Conservation (phyloP, 352 stramenopile genomes). For the Pythium biforme region DNA sequence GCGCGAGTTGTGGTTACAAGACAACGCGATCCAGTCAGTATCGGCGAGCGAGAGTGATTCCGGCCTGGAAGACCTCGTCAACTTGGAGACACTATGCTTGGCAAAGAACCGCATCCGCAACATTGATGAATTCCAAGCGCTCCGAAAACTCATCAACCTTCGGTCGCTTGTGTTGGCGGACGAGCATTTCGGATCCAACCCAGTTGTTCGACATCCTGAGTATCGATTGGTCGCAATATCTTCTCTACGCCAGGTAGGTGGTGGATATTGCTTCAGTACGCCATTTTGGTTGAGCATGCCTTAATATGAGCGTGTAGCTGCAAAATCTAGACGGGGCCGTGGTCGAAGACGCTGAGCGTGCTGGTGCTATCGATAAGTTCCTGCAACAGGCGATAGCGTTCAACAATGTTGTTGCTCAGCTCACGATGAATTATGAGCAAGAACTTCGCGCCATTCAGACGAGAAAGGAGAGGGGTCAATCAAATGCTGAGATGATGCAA, state of each 20-base stretch:
- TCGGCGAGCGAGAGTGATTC: constrained; percentile 30
- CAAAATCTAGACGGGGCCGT: constrained; percentile 44
- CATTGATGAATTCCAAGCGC: constrained; percentile 64
- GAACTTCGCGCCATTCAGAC: constrained; percentile 50
- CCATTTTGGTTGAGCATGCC: background rate
- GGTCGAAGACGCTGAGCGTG: constrained; percentile 41
- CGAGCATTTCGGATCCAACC: constrained; percentile 83
- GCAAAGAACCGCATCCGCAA: constrained; percentile 74
- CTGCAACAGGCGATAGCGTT: constrained; percentile 60
- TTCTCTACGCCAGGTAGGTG: constrained; percentile 55
- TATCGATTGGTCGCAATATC: constrained; percentile 76
- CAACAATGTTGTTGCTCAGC: constrained; percentile 56
- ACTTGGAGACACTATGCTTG: constrained; percentile 68
- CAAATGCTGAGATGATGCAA: constrained; percentile 65
- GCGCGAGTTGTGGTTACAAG: constrained; percentile 82
- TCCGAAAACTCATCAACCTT: constrained; percentile 60
- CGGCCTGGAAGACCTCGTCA: constrained; percentile 53
- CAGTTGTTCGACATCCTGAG: constrained; percentile 56
- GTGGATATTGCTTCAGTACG: background rate
- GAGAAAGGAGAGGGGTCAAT: constrained; percentile 37
- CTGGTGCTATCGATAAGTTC: constrained; percentile 44
- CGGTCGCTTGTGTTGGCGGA: constrained; percentile 64
- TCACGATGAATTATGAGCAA: constrained; percentile 54
- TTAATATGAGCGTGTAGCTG: constrained; percentile 28
- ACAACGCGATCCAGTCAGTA: constrained; percentile 66